These are phyloP conservation scores for Candida glaebosa DNA, from an alignment of 805 yeast species.

Conservation along the genomic window DNA sequence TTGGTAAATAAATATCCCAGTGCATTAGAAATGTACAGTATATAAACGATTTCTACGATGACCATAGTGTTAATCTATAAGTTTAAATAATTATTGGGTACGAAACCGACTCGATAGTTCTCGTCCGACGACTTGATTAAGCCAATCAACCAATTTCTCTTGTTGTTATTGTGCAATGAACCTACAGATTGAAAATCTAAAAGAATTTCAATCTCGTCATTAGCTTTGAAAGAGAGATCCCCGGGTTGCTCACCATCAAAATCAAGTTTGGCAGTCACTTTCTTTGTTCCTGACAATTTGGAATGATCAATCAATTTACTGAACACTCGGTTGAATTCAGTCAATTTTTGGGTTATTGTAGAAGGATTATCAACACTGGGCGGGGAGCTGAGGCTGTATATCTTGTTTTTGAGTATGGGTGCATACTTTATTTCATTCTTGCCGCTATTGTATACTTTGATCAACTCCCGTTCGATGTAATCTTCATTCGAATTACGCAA, in stretches of 20 bases:
- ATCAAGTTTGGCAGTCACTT: constrained; percentile 16
- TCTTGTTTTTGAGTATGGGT: constrained; percentile 19
- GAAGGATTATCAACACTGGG: constrained; percentile 8
- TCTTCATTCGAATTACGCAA: constrained; percentile 15
- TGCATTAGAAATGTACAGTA: no score
- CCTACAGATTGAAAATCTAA: constrained; percentile 26
- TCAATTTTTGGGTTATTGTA: constrained; percentile 24
- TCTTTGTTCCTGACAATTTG: constrained; percentile 6
- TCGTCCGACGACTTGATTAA: constrained; percentile 11
- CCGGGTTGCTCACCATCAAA: constrained; percentile 34
- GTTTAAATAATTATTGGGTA: constrained; percentile 27
- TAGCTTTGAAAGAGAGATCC: constrained; percentile 32
- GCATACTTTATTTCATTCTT: constrained; percentile 32
- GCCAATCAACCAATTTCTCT: constrained; percentile 34
- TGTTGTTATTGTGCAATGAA: constrained; percentile 16
- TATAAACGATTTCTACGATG: no score
- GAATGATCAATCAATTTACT: constrained; percentile 9
- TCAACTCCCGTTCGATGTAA: constrained; percentile 16
- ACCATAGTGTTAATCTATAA: no score
- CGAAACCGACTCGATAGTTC: constrained; percentile 30
- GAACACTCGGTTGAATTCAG: constrained; percentile 21
- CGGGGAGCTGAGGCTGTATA: neutral
- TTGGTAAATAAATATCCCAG: neutral
- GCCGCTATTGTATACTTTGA: constrained; percentile 27
- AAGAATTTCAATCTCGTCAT: constrained; percentile 30